A percentile compares a stretch with the other conserved stretches of the same genome.
phyloP scores from a whole-genome alignment of 2,329 filamentous ascomycete species.

The Fusarium sp. region DNA sequence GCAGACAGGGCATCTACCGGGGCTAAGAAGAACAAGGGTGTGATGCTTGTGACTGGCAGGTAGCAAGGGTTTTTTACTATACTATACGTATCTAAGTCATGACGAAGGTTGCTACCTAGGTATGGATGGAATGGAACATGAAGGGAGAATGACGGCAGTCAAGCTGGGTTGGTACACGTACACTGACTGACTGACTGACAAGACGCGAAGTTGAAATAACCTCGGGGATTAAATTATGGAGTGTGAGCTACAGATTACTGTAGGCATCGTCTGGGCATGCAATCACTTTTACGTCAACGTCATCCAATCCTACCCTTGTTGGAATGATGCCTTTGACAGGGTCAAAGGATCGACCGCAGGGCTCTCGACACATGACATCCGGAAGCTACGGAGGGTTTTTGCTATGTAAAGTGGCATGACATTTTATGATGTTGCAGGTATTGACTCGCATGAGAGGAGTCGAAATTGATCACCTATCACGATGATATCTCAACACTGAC shows the following conservation, averaged over 20 bases:
- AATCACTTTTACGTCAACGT: conserved; percentile 43
- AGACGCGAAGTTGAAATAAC: conserved; percentile 10
- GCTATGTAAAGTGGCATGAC: conserved; percentile 22
- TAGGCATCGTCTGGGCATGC: conserved; percentile 3
- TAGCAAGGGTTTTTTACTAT: conserved; percentile 18
- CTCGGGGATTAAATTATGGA: not conserved
- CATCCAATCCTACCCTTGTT: not conserved
- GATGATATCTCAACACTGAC: not conserved
- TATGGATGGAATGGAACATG: conserved; percentile 35
- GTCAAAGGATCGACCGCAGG: conserved; percentile 29
- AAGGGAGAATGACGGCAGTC: conserved; percentile 19
- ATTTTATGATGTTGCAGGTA: conserved; percentile 6
- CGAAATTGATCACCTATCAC: not conserved
- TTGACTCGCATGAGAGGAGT: not conserved
- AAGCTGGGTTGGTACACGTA: not conserved
- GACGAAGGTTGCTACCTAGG: conserved; percentile 17
- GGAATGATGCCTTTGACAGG: not conserved
- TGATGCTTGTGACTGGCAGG: conserved; percentile 22
- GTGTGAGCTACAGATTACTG: too few relatives aligned
- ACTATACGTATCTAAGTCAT: conserved; percentile 20
- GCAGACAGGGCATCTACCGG: conserved; percentile 34
- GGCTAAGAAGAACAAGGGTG: conserved; percentile 19
- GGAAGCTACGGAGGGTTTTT: conserved; percentile 17
- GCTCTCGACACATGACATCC: conserved; percentile 28
- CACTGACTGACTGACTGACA: too few relatives aligned